Percentiles rank a stretch among this genome's conserved stretches.
phyloP scores from a whole-genome alignment of 164 flowering plant species.

The Hamamelis virginiana region DNA sequence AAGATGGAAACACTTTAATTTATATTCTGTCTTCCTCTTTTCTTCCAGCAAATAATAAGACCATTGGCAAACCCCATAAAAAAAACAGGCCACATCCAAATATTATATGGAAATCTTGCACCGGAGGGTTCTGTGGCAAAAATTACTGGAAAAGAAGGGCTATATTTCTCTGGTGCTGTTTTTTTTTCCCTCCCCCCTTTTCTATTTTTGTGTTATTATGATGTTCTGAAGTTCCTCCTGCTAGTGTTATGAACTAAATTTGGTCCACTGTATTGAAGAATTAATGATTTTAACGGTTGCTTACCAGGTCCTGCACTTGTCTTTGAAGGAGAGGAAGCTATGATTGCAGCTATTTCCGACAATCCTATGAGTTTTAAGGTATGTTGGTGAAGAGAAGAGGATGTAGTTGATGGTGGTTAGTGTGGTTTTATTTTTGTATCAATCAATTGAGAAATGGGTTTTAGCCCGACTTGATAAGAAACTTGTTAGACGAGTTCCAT shows the following conservation, averaged over 20 bases:
- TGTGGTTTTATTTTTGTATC: no score
- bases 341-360: slow-evolving; percentile 82
- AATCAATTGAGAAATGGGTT: no score
- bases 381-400: neutral
- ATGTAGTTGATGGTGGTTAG: neutral
- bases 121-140: slow-evolving; percentile 98
- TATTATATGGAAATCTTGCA: slow-evolving; percentile 90
- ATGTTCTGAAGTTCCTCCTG: slow-evolving; percentile 4
- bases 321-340: slow-evolving; percentile 96
- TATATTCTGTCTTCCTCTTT: neutral
- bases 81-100: slow-evolving; percentile 88
- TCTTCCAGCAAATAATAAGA: slow-evolving; percentile 73
- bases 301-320: slow-evolving; percentile 88
- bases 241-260: neutral
- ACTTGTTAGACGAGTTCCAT: no score
- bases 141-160: slow-evolving; percentile 97
- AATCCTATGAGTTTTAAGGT: slow-evolving; percentile 87
- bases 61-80: slow-evolving; percentile 84
- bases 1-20: neutral
- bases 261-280: neutral
- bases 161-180: slow-evolving; percentile 74
- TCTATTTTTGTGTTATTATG: neutral
- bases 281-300: slow-evolving; percentile 9
- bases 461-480: no score
- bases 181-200: slow-evolving; percentile 12